A percentile compares a stretch with the other conserved stretches of the same genome.
Conservation (phyloP, 2,329 filamentous ascomycete genomes). For the Epichloe hybrida region DNA sequence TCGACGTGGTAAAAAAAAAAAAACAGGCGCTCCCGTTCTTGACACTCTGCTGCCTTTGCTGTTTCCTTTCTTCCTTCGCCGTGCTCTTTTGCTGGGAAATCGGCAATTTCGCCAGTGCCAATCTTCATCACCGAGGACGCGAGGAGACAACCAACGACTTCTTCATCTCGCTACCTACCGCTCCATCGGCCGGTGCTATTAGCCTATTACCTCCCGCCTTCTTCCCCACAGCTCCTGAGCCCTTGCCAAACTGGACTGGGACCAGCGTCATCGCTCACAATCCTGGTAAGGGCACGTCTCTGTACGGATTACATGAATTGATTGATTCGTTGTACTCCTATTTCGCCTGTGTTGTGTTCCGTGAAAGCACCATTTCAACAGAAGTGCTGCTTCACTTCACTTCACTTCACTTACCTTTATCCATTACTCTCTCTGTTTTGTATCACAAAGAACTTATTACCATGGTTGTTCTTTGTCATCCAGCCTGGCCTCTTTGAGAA, state of each 20-base stretch:
- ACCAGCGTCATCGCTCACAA: conserved; percentile 2
- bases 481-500: background rate
- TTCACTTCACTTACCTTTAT: background rate
- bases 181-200: background rate
- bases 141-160: too few relatives aligned
- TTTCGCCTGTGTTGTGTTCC: background rate
- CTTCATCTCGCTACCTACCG: background rate
- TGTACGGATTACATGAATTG: background rate
- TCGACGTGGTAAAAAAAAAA: too few relatives aligned
- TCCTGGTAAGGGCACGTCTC: background rate
- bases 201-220: too few relatives aligned
- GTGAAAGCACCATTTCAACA: background rate
- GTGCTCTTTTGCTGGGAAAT: background rate
- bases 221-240: background rate
- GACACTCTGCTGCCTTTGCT: background rate
- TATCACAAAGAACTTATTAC: background rate
- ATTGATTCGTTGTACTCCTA: conserved; percentile 1
- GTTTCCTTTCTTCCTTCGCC: background rate
- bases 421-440: background rate
- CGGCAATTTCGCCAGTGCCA: background rate
- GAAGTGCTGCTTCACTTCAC: too few relatives aligned
- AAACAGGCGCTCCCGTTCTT: too few relatives aligned
- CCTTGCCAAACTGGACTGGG: background rate
- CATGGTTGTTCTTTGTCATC: too few relatives aligned
- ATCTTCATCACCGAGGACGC: background rate